Conservation (phyloP, 139 green algal genomes). For the Chlorella sp. region DNA sequence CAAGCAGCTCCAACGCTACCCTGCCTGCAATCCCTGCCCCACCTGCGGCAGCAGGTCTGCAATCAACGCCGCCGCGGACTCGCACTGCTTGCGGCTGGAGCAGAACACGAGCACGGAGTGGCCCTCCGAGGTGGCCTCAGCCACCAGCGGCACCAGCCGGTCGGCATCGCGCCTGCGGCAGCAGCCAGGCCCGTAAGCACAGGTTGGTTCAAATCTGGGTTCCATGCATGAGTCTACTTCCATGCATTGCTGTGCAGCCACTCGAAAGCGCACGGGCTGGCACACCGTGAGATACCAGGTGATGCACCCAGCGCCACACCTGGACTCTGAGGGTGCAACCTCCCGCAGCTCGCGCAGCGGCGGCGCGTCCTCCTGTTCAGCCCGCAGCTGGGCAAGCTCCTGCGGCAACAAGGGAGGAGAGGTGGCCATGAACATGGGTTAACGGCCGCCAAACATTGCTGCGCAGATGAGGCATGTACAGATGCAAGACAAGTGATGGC, state of each 20-base stretch:
- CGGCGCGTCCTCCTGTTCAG: not conserved
- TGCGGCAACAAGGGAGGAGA: not conserved
- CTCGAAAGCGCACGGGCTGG: too few species aligned
- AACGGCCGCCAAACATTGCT: too few species aligned
- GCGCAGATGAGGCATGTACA: not conserved
- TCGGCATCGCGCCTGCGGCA: constrained; percentile 56
- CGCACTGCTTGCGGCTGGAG: constrained; percentile 20
- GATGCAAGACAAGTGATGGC: too few species aligned
- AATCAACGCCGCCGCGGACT: constrained; percentile 42
- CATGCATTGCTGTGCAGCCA: too few species aligned
- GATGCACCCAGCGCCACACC: too few species aligned
- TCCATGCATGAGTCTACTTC: too few species aligned
- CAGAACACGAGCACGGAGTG: constrained; percentile 77
- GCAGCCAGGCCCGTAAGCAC: too few species aligned
- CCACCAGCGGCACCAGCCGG: constrained; percentile 57
- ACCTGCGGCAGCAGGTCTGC: constrained; percentile 43
- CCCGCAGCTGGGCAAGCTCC: constrained; percentile 1
- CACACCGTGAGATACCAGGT: too few species aligned
- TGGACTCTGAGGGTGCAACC: constrained; percentile 38
- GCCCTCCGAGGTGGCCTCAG: constrained; percentile 52
- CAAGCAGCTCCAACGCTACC: too few species aligned
- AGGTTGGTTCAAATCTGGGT: too few species aligned
- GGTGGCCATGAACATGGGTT: not conserved
- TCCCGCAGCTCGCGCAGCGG: constrained; percentile 9
- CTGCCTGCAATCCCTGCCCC: too few species aligned